Percentiles rank a stretch among this genome's conserved stretches.
These are phyloP conservation scores for Ophiostoma populinum DNA, from an alignment of 2,329 filamentous ascomycete genomes.

Conservation along the genomic window DNA sequence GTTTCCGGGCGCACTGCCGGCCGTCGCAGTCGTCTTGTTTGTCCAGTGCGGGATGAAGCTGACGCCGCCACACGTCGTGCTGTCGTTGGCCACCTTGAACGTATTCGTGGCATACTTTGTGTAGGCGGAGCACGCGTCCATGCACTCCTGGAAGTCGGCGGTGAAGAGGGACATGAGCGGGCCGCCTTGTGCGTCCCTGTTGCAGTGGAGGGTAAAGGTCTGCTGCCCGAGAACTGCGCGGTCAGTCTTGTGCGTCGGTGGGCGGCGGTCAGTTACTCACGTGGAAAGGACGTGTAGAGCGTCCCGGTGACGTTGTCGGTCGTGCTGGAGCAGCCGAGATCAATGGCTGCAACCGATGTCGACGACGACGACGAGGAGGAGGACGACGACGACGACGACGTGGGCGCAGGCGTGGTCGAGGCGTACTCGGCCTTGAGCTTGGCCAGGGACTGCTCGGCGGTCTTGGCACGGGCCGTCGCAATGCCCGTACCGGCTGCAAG, in stretches of 20 bases:
- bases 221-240: conserved; percentile 19
- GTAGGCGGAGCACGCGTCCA: conserved; percentile 29
- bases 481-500: conserved; percentile 27
- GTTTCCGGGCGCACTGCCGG: conserved; percentile 23
- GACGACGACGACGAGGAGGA: conserved; percentile 1
- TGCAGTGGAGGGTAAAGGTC: conserved; percentile 26
- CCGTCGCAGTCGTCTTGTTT: conserved; percentile 17
- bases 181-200: conserved; percentile 21
- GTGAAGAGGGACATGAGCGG: conserved; percentile 25
- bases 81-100: conserved; percentile 11
- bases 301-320: conserved; percentile 20
- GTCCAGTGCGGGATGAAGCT: conserved; percentile 28
- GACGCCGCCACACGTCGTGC: conserved; percentile 21
- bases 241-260: no score
- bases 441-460: conserved; percentile 13
- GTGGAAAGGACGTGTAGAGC: conserved; percentile 20
- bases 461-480: conserved; percentile 21
- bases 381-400: background rate
- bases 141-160: conserved; percentile 25
- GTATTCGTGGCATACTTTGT: conserved; percentile 14
- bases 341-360: conserved; percentile 17
- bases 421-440: background rate
- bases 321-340: conserved; percentile 23
- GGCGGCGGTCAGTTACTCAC: conserved; percentile 15
- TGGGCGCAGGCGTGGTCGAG: background rate